Conservation (phyloP, 2,329 filamentous ascomycete genomes). For the Fusarium sp. region DNA sequence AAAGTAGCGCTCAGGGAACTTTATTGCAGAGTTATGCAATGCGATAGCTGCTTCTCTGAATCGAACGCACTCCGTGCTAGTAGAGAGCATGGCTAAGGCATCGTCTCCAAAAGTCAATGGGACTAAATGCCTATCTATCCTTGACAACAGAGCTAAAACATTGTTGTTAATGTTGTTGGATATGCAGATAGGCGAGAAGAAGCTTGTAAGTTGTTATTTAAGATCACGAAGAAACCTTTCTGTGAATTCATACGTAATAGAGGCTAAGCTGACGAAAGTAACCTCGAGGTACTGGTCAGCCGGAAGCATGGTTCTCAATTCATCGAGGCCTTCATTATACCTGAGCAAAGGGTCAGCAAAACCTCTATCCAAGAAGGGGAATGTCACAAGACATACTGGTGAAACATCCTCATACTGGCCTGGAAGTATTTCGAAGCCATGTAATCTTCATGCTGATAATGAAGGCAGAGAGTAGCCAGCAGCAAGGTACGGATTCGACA, state of each 20-base stretch:
- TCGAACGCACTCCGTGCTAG: not conserved
- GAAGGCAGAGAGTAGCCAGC: not conserved
- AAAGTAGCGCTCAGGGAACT: not conserved
- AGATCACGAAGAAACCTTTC: not conserved
- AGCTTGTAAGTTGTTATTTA: not conserved
- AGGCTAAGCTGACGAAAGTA: not conserved
- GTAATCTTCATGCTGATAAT: not conserved
- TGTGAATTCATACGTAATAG: not conserved
- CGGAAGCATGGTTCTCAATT: not conserved
- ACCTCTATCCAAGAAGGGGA: not conserved
- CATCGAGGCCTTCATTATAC: not conserved
- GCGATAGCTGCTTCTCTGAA: not conserved
- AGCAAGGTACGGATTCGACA: not conserved
- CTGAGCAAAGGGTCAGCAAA: not conserved
- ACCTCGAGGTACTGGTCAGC: not conserved
- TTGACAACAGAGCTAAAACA: not conserved
- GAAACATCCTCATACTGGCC: not conserved
- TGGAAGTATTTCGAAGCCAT: not conserved
- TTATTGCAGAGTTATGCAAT: not conserved
- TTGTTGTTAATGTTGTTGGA: not conserved
- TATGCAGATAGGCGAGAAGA: not conserved
- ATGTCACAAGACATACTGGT: not conserved
- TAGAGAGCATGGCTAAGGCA: not conserved
- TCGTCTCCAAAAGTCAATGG: not conserved
- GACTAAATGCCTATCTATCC: not conserved